Conservation (phyloP, 345 rosid species). For the Jatropha curcas region DNA sequence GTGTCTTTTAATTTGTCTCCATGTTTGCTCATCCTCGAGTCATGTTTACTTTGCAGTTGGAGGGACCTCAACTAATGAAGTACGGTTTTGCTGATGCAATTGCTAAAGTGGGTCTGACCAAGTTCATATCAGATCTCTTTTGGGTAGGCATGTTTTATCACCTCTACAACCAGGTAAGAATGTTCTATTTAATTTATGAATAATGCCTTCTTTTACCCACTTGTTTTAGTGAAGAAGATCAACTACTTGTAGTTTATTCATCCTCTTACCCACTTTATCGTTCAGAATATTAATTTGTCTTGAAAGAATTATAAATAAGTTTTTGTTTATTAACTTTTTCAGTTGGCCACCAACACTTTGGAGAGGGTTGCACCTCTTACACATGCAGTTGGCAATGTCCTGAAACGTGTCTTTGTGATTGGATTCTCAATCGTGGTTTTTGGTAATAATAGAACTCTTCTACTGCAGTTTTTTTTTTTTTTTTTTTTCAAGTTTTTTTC, state of each 20-base stretch:
- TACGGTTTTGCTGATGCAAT: conserved; percentile 77
- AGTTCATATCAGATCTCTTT: conserved; percentile 85
- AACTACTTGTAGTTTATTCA: not conserved
- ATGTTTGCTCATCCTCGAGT: not conserved
- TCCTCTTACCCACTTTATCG: not conserved
- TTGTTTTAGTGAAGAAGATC: not conserved
- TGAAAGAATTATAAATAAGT: not conserved
- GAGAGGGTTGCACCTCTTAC: conserved; percentile 98
- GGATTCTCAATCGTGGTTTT: conserved; percentile 85
- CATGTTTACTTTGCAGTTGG: conserved; percentile 48
- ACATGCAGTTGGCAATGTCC: conserved; percentile 97
- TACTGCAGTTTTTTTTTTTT: too few species aligned
- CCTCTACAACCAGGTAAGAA: conserved; percentile 87
- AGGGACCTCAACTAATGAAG: conserved; percentile 84
- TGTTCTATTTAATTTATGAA: not conserved
- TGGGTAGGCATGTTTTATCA: conserved; percentile 99
- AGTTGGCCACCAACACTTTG: conserved; percentile 96
- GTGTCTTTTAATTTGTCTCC: not conserved
- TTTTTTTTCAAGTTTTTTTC: not conserved
- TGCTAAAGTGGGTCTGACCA: conserved; percentile 84
- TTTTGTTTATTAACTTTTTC: conserved; percentile 24
- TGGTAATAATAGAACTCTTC: conserved; percentile 40
- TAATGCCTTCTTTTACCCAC: not conserved
- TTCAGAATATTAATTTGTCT: not conserved
- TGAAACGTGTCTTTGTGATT: conserved; percentile 95